Evolutionary conservation across 495 filamentous ascomycete genomes (phyloP).

Genomic region (Podospora sp.): DNA sequence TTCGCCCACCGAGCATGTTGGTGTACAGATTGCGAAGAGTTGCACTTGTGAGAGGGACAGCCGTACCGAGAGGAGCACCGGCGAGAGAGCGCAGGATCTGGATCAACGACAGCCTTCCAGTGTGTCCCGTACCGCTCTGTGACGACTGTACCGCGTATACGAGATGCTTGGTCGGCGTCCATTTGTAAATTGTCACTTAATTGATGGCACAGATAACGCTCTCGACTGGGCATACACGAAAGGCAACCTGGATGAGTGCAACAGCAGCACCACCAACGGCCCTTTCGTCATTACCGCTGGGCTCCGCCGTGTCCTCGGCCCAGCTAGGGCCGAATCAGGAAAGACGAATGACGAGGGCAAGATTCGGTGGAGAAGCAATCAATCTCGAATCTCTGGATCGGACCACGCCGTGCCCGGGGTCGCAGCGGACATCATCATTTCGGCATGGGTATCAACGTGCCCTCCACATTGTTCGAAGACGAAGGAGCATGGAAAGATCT

Average conservation of each 20-base stretch:
- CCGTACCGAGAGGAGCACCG: conserved; percentile 4
- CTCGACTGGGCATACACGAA: not conserved
- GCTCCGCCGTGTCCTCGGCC: not conserved
- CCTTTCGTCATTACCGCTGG: not conserved
- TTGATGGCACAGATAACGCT: not conserved
- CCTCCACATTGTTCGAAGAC: conserved; percentile 16
- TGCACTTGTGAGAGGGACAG: not conserved
- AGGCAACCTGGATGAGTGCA: not conserved
- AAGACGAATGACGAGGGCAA: conserved; percentile 14
- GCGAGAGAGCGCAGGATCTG: conserved; percentile 18
- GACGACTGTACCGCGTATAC: not conserved
- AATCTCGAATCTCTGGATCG: conserved; percentile 33
- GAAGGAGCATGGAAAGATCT: conserved; percentile 6
- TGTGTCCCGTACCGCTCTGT: not conserved
- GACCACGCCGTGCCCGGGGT: conserved; percentile 23
- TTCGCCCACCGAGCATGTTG: not conserved
- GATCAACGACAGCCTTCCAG: conserved; percentile 7
- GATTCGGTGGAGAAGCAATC: conserved; percentile 18
- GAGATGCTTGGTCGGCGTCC: not conserved
- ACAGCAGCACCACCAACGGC: not conserved
- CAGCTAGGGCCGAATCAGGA: conserved; percentile 14
- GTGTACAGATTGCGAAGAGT: not conserved
- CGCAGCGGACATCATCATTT: conserved; percentile 22
- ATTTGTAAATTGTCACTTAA: not conserved
- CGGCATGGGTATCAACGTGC: conserved; percentile 17